Evolutionary conservation across 1,284 basidiomycete species (phyloP).

Genomic region (Sanghuangporus baumii): DNA sequence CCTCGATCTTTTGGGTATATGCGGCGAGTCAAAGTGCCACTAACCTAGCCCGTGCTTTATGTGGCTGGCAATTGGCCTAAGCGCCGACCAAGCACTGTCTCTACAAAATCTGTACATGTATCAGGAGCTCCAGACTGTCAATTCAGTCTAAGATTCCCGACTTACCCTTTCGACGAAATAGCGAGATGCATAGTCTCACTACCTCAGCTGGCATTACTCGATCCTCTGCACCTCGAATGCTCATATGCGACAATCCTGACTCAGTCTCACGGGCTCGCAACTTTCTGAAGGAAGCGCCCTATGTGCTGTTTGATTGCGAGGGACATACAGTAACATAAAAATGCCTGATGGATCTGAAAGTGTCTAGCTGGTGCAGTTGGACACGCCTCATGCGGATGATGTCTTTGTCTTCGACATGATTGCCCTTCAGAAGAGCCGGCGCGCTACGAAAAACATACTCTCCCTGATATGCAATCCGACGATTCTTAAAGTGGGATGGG

Average conservation of each 20-base stretch:
- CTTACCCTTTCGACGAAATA: too few relatives aligned
- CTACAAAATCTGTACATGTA: neutral
- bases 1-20: neutral
- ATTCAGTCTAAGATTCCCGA: too few relatives aligned
- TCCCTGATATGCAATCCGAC: neutral
- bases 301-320: constrained; percentile 3
- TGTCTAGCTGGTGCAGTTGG: constrained; percentile 1
- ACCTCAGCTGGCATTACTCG: too few relatives aligned
- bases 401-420: constrained; percentile 10
- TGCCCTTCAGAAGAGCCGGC: neutral
- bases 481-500: constrained; percentile 7
- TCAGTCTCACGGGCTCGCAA: neutral
- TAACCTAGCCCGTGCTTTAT: neutral
- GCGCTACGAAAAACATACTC: neutral
- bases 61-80: neutral
- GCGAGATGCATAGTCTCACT: too few relatives aligned
- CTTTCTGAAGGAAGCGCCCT: neutral
- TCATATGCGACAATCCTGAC: neutral
- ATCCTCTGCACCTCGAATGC: neutral
- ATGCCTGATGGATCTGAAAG: neutral
- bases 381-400: constrained; percentile 1
- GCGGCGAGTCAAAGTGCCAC: neutral
- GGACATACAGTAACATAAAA: neutral
- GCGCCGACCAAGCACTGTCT: neutral
- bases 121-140: too few relatives aligned